Evolutionary conservation across 2,329 filamentous ascomycete species (phyloP).

Genomic region (Falciphora oryzae): DNA sequence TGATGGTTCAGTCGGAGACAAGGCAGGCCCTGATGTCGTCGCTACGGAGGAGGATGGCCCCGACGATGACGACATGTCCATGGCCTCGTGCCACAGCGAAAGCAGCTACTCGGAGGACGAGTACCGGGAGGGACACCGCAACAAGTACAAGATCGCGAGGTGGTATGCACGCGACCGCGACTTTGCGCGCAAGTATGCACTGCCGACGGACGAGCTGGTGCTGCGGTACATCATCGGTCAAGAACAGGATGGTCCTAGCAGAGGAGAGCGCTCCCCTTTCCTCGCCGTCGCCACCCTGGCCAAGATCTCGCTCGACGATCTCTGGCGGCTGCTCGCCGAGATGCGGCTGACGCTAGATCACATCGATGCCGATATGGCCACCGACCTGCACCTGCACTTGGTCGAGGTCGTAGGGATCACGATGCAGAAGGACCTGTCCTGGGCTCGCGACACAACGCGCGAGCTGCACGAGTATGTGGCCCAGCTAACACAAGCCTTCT

Average conservation of each 20-base stretch:
- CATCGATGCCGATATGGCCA: background rate
- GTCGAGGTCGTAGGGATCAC: background rate
- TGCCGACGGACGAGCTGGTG: background rate
- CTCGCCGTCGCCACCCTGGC: background rate
- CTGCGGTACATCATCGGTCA: background rate
- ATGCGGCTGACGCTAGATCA: background rate
- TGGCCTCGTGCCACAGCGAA: background rate
- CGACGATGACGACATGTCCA: background rate
- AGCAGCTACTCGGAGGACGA: background rate
- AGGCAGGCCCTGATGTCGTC: background rate
- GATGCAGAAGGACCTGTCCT: background rate
- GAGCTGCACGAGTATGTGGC: background rate
- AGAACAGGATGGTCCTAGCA: background rate
- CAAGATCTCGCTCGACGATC: background rate
- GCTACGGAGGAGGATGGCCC: background rate
- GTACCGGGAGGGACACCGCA: background rate
- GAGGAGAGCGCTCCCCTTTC: no score
- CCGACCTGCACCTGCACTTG: background rate
- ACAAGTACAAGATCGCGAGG: background rate
- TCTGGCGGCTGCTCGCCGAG: background rate
- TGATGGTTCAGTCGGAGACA: background rate
- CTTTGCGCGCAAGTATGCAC: background rate
- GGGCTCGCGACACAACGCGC: background rate
- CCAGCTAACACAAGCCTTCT: background rate
- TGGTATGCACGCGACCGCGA: background rate